Base-by-base conservation (phyloP, 2,329 filamentous ascomycete species). In the Tothia fuscella region DNA sequence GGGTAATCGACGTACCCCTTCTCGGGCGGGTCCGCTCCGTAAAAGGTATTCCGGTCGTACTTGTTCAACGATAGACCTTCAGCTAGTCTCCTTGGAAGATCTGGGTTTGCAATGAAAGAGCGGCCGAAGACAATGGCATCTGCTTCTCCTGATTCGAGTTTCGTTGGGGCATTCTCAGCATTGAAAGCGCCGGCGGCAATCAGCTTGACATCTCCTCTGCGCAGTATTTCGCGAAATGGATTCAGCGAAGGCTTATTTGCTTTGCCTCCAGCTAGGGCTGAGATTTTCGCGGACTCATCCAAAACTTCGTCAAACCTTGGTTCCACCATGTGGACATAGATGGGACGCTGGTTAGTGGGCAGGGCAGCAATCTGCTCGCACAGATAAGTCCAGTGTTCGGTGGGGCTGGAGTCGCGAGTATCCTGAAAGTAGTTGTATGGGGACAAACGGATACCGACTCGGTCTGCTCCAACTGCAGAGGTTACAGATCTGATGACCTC, bases 291-390 rank as follows among this genome's bases (percentile, higher is more conserved):
- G 64, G 56, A 26, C 68, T 68, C 4, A 29, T 72, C 66, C 1
- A 52, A 50, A 38, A 53, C 56, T 1, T 68, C 68, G 1, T 61
- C 78, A 53, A 14, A 74, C 58, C 49, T 71, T 70, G 71, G 70
- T 53, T 75, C 72, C 36, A 76, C 61, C 33, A 75, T 71, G 56
- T 66, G 70, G 13, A 75, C 65, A 46, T 75, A 76, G 3, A 66
- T 66, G n/a, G 74, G 51, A 3, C 53, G 48, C 0, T 66, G 66
- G 7, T 61, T 55, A 4, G 53, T 50, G 20, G 46, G 39, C 22
- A 26, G 33, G 36, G 52, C 50, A 52, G 74, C 74, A 46, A 75
- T 50, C 45, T 67, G 58, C 30, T 57, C 56, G 46, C 67, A 73
- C 5, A 75, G 56, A 46, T 66, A 56, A 2, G 61, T 59, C 67